Conservation (phyloP, 1,284 basidiomycete species). For the Cryptococcus amylolentus region DNA sequence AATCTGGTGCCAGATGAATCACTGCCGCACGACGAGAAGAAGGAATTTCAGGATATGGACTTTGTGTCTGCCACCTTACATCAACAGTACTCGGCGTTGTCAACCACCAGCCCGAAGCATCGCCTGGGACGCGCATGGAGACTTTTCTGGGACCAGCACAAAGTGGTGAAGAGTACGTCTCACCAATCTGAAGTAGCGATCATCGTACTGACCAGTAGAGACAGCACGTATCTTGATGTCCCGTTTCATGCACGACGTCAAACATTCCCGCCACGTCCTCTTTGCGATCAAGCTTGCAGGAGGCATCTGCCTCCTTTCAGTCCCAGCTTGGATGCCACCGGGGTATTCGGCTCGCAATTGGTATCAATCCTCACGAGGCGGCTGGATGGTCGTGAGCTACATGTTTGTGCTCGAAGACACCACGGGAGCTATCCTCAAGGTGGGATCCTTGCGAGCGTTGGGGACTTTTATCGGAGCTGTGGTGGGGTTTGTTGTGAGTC, state of each 20-base stretch:
- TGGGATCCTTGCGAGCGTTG: conserved; percentile 49
- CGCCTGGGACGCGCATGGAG: conserved; percentile 27
- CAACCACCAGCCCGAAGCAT: neutral
- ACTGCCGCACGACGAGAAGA: conserved; percentile 13
- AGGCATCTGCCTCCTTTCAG: conserved; percentile 49
- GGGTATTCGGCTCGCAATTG: conserved; percentile 38
- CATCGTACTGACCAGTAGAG: neutral
- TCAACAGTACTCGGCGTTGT: neutral
- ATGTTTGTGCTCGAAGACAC: conserved; percentile 53
- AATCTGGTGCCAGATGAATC: conserved; percentile 9
- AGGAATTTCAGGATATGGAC: conserved; percentile 24
- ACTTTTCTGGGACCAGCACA: conserved; percentile 32
- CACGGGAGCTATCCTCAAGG: conserved; percentile 51
- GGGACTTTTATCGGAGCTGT: conserved; percentile 52
- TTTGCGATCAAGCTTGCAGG: conserved; percentile 51
- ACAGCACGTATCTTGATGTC: conserved; percentile 38
- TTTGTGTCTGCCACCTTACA: conserved; percentile 24
- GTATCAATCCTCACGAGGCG: conserved; percentile 47
- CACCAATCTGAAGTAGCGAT: neutral
- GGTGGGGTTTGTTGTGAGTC: conserved; percentile 46
- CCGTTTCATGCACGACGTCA: conserved; percentile 30
- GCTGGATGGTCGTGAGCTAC: conserved; percentile 50
- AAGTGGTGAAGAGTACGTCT: conserved; percentile 28
- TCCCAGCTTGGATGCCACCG: conserved; percentile 48
- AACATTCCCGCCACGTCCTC: conserved; percentile 49